phyloP scores from a whole-genome alignment of 2,329 filamentous ascomycete species.

The Aschersonia sp. region DNA sequence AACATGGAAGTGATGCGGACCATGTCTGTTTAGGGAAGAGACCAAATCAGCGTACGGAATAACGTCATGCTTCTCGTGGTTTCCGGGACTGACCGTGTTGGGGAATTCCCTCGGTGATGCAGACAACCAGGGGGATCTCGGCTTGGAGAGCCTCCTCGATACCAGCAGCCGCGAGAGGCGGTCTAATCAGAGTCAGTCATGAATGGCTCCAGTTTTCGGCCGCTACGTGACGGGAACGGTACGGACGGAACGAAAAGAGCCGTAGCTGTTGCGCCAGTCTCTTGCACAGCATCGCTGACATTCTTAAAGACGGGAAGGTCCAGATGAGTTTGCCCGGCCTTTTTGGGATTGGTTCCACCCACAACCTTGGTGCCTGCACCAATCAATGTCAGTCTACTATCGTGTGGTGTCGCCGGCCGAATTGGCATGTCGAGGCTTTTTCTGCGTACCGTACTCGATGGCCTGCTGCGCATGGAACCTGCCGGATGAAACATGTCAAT shows the following conservation, averaged over 20 bases:
- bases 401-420: not conserved
- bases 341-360: constrained; percentile 97
- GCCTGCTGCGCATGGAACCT: constrained; percentile 97
- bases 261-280: constrained; percentile 80
- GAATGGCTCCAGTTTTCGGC: not conserved
- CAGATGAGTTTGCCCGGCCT: constrained; percentile 82
- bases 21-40: constrained; percentile 54
- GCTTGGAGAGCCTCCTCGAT: constrained; percentile 93
- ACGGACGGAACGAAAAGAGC: constrained; percentile 90
- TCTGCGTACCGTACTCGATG: constrained; percentile 80
- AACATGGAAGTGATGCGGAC: constrained; percentile 96
- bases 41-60: constrained; percentile 4
- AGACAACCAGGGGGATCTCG: constrained; percentile 89
- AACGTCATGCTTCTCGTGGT: not conserved
- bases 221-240: constrained; percentile 1
- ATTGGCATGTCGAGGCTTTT: constrained; percentile 6
- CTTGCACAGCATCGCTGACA: constrained; percentile 75
- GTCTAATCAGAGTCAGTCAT: constrained; percentile 38
- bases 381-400: constrained; percentile 9
- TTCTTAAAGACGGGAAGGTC: constrained; percentile 85
- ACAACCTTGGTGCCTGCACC: constrained; percentile 80
- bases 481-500: constrained; percentile 7
- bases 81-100: constrained; percentile 60
- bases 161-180: constrained; percentile 79
- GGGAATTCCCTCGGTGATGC: constrained; percentile 95